A percentile compares a stretch with the other conserved stretches of the same genome.
These are phyloP conservation scores for Kwoniella shandongensis DNA, from an alignment of 768 basidiomycete species.

Conservation along the genomic window DNA sequence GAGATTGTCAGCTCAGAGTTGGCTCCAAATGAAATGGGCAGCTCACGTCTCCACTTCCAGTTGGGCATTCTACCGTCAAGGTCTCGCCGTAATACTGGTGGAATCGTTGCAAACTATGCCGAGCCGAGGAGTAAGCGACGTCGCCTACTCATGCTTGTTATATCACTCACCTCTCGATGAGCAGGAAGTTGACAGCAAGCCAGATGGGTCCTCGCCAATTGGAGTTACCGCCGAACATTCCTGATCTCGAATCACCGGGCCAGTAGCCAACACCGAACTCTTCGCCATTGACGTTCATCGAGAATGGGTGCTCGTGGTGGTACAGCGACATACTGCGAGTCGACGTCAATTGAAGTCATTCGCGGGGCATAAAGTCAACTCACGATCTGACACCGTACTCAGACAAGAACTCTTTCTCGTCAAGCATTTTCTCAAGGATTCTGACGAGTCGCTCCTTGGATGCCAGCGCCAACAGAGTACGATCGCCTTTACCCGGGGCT, in stretches of 20 bases:
- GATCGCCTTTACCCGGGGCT: slow-evolving; percentile 91
- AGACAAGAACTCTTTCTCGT: slow-evolving; percentile 94
- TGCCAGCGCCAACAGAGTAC: slow-evolving; percentile 82
- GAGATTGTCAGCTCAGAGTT: neutral
- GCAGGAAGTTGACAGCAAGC: slow-evolving; percentile 93
- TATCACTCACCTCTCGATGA: slow-evolving; percentile 68
- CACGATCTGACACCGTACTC: slow-evolving; percentile 95
- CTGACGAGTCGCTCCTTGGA: slow-evolving; percentile 84
- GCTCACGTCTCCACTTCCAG: slow-evolving; percentile 77
- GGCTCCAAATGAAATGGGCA: neutral
- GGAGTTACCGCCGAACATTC: slow-evolving; percentile 79
- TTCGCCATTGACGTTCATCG: slow-evolving; percentile 88
- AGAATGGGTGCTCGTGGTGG: slow-evolving; percentile 91
- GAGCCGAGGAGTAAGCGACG: neutral
- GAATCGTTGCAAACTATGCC: slow-evolving; percentile 75
- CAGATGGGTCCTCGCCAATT: slow-evolving; percentile 89
- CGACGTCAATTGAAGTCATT: slow-evolving; percentile 1
- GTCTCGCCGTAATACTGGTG: slow-evolving; percentile 91
- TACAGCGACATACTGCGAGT: slow-evolving; percentile 71
- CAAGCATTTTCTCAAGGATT: slow-evolving; percentile 93
- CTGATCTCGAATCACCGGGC: slow-evolving; percentile 95
- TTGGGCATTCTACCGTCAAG: slow-evolving; percentile 90
- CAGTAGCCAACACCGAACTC: slow-evolving; percentile 91
- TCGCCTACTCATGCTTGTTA: too few relatives aligned
- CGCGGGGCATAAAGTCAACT: too few relatives aligned